Evolutionary conservation across 2,329 filamentous ascomycete species (phyloP).

Genomic region (Anisogramma anomala): DNA sequence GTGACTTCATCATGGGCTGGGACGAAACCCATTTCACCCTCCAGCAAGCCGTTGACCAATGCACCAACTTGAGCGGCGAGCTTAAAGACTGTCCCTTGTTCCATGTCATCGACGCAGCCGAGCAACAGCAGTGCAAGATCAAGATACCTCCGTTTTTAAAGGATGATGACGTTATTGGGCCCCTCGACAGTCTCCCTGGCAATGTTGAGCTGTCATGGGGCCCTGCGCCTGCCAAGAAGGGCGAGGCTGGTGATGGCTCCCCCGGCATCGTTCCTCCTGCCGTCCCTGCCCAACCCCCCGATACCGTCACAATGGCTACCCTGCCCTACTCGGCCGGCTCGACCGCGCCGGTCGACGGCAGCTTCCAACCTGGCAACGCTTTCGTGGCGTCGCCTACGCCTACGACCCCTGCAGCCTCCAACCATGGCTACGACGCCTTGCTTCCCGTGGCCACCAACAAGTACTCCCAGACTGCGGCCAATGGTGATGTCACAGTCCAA

Average conservation of each 20-base stretch:
- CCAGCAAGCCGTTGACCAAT: conserved; percentile 59
- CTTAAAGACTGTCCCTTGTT: conserved; percentile 70
- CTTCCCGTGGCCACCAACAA: conserved; percentile 8
- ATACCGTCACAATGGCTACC: conserved; percentile 19
- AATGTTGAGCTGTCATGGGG: conserved; percentile 35
- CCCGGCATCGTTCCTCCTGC: conserved; percentile 16
- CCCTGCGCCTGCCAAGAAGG: conserved; percentile 20
- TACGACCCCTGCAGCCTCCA: not conserved
- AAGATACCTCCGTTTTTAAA: conserved; percentile 41
- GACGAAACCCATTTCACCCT: conserved; percentile 46
- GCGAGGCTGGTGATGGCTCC: not conserved
- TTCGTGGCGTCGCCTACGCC: conserved; percentile 26
- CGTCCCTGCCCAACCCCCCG: conserved; percentile 27
- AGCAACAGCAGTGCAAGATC: conserved; percentile 50
- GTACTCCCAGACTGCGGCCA: conserved; percentile 10
- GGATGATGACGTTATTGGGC: conserved; percentile 48
- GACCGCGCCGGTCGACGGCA: conserved; percentile 21
- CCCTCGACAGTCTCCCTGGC: conserved; percentile 54
- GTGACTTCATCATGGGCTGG: conserved; percentile 75
- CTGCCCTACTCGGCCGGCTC: conserved; percentile 28
- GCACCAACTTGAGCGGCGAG: conserved; percentile 58
- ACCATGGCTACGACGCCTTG: not conserved
- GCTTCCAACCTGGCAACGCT: conserved; percentile 31
- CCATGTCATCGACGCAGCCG: conserved; percentile 47
- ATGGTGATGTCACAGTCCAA: conserved; percentile 28